phyloP scores from a whole-genome alignment of 1,284 basidiomycete species.

The Athelia psychrophila region DNA sequence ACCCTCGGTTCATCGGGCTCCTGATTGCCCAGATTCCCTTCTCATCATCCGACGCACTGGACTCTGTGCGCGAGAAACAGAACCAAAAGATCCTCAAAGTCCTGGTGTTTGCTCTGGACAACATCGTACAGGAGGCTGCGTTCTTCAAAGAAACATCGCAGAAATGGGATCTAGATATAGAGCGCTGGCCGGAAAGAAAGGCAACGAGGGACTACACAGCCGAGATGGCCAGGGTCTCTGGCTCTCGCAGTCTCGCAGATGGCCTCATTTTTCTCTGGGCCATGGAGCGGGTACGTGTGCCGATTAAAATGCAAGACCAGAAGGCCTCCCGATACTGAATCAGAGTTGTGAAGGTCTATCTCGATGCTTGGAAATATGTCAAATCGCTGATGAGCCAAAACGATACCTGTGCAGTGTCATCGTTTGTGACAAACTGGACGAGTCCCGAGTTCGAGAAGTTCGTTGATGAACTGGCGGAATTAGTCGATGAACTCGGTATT shows the following conservation, averaged over 20 bases:
- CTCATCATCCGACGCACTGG: slow-evolving; percentile 28
- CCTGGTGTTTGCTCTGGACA: slow-evolving; percentile 50
- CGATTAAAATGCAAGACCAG: slow-evolving; percentile 1
- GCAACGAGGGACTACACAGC: slow-evolving; percentile 67
- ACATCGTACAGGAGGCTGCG: slow-evolving; percentile 55
- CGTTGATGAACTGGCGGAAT: slow-evolving; percentile 48
- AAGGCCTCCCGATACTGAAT: neutral
- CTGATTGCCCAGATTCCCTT: slow-evolving; percentile 55
- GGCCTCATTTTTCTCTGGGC: slow-evolving; percentile 73
- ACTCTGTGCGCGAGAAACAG: slow-evolving; percentile 29
- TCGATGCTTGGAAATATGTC: slow-evolving; percentile 65
- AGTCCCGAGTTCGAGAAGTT: slow-evolving; percentile 58
- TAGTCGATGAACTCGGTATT: slow-evolving; percentile 52
- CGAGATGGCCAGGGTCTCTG: slow-evolving; percentile 58
- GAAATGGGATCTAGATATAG: slow-evolving; percentile 41
- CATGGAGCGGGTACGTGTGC: slow-evolving; percentile 61
- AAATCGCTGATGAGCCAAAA: slow-evolving; percentile 12
- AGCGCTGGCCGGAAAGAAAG: slow-evolving; percentile 52
- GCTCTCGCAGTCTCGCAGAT: slow-evolving; percentile 50
- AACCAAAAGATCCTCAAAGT: slow-evolving; percentile 46
- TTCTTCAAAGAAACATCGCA: slow-evolving; percentile 58
- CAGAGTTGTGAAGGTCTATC: slow-evolving; percentile 42
- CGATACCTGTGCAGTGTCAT: slow-evolving; percentile 36
- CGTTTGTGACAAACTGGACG: slow-evolving; percentile 68
- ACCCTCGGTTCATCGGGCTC: slow-evolving; percentile 58